Conservation (phyloP, 495 filamentous ascomycete genomes). For the Trichoderma asperelloides region DNA sequence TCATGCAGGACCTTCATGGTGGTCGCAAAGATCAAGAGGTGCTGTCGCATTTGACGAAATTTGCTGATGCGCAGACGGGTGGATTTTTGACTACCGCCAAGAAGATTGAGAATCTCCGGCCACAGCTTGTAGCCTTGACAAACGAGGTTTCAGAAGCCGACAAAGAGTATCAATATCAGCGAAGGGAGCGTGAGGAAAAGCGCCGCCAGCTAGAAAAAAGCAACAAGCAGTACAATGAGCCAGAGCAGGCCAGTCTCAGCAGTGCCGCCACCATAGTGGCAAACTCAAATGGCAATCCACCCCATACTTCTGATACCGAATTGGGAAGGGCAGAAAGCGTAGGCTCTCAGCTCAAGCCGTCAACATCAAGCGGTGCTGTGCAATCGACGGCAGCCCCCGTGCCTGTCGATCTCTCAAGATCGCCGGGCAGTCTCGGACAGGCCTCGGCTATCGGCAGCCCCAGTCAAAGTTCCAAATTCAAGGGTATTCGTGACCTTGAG, state of each 20-base stretch:
- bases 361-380: slow-evolving; percentile 23
- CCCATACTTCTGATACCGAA: slow-evolving; percentile 49
- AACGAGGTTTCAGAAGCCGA: slow-evolving; percentile 83
- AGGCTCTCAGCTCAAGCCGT: slow-evolving; percentile 50
- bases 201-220: slow-evolving; percentile 81
- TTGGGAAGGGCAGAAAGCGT: slow-evolving; percentile 65
- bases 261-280: slow-evolving; percentile 17
- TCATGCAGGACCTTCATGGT: slow-evolving; percentile 97
- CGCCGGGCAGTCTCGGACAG: slow-evolving; percentile 32
- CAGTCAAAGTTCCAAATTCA: slow-evolving; percentile 60
- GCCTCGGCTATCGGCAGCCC: slow-evolving; percentile 33
- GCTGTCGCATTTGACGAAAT: slow-evolving; percentile 89
- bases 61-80: slow-evolving; percentile 82
- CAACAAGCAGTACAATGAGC: slow-evolving; percentile 71
- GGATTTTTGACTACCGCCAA: slow-evolving; percentile 73
- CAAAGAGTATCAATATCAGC: slow-evolving; percentile 89
- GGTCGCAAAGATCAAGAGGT: slow-evolving; percentile 97
- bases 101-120: slow-evolving; percentile 79
- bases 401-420: slow-evolving; percentile 30
- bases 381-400: slow-evolving; percentile 11
- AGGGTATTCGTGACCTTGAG: slow-evolving; percentile 81
- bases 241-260: slow-evolving; percentile 37
- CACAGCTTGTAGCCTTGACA: slow-evolving; percentile 86
- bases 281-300: slow-evolving; percentile 30
- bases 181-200: slow-evolving; percentile 90